phyloP scores from a whole-genome alignment of 257 asterid genomes.

The Dorcoceras hygrometricum region DNA sequence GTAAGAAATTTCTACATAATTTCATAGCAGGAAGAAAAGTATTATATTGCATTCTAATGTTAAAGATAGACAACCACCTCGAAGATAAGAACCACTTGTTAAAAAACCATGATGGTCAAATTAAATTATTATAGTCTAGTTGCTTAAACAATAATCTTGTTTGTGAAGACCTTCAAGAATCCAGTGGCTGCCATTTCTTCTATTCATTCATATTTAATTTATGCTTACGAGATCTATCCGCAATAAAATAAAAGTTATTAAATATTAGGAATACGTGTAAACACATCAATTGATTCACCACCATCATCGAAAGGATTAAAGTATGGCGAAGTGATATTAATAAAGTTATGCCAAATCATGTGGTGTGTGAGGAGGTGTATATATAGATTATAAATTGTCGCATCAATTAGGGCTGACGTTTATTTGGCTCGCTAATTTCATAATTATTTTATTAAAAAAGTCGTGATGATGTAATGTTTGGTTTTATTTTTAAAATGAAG shows the following conservation, averaged over 20 bases:
- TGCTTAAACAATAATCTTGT: constrained; percentile 30
- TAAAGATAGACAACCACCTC: background rate
- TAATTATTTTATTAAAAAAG: too few relatives aligned
- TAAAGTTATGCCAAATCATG: background rate
- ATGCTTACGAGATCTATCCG: background rate
- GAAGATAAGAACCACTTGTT: constrained; percentile 18
- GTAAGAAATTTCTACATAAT: background rate
- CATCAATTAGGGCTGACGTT: background rate
- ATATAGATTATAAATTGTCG: background rate
- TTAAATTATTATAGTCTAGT: constrained; percentile 5
- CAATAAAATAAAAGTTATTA: background rate
- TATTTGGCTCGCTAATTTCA: background rate
- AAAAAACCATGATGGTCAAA: constrained; percentile 14
- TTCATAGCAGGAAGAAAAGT: background rate
- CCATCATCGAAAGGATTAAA: constrained; percentile 6
- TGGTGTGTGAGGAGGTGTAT: background rate
- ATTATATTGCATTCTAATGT: too few relatives aligned
- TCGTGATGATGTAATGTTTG: too few relatives aligned
- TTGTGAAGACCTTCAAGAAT: constrained; percentile 1
- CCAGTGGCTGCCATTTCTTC: background rate
- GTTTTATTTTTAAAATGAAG: too few relatives aligned
- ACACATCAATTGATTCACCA: constrained; percentile 15
- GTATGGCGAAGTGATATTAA: background rate
- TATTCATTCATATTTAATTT: background rate
- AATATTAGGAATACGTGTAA: constrained; percentile 26